phyloP scores from a whole-genome alignment of 345 rosid genomes.

The Dovyalis caffra region DNA sequence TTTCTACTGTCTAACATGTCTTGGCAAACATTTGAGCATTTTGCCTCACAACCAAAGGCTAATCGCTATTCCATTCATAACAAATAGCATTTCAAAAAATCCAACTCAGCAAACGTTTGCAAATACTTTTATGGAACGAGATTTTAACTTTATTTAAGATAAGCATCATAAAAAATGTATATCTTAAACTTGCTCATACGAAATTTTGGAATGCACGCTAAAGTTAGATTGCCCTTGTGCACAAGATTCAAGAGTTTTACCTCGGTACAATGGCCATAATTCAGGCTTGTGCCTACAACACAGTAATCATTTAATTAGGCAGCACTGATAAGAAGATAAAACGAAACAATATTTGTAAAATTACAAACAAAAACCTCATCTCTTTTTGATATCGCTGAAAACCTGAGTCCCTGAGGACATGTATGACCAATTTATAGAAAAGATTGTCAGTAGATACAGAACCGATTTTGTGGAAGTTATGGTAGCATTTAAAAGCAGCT shows the following conservation, averaged over 20 bases:
- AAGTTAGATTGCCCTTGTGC: background rate
- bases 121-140: too few relatives aligned
- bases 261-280: slow-evolving; percentile 98
- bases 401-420: slow-evolving; percentile 79
- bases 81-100: too few relatives aligned
- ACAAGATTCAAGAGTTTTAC: slow-evolving; percentile 34
- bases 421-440: slow-evolving; percentile 85
- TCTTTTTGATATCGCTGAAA: slow-evolving; percentile 93
- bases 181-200: too few relatives aligned
- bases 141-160: too few relatives aligned
- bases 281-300: slow-evolving; percentile 69
- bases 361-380: slow-evolving; percentile 70
- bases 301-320: slow-evolving; percentile 22
- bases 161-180: too few relatives aligned
- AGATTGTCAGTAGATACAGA: slow-evolving; percentile 67
- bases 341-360: background rate
- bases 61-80: too few relatives aligned
- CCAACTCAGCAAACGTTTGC: too few relatives aligned
- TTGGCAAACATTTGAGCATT: too few relatives aligned
- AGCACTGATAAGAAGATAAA: slow-evolving; percentile 4
- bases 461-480: slow-evolving; percentile 68
- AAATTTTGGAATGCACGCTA: background rate
- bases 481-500: slow-evolving; percentile 83
- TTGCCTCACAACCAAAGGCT: too few relatives aligned
- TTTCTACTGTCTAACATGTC: too few relatives aligned